Evolutionary conservation across 208 protist genomes (phyloP).

Genomic region (Wallacemonas collosoma): DNA sequence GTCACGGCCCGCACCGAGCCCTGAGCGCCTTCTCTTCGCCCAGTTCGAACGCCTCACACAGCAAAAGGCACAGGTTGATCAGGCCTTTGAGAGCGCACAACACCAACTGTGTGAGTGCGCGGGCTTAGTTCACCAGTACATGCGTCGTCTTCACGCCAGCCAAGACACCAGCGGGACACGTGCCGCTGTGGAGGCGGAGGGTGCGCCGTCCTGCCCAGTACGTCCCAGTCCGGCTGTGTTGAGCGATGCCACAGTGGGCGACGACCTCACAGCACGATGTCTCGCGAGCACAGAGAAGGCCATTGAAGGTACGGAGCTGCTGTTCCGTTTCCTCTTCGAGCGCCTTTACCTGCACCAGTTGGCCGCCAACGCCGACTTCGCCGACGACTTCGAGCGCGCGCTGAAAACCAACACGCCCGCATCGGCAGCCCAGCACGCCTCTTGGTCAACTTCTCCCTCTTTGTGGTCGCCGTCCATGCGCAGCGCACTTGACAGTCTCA

Average conservation of each 20-base stretch:
- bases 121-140: background rate
- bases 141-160: background rate
- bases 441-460: background rate
- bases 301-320: background rate
- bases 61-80: conserved; percentile 13
- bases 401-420: background rate
- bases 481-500: conserved; percentile 11
- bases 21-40: background rate
- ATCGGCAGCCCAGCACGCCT: no score
- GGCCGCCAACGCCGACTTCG: conserved; percentile 16
- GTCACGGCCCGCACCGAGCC: background rate
- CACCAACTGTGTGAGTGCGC: conserved; percentile 8
- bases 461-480: background rate
- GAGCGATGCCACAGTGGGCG: background rate
- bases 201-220: no score
- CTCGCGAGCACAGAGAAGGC: conserved; percentile 1
- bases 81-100: background rate
- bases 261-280: background rate
- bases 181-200: no score
- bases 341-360: conserved; percentile 22
- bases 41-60: background rate
- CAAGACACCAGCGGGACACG: no score
- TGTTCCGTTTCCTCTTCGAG: conserved; percentile 21
- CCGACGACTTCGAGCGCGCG: conserved; percentile 1
- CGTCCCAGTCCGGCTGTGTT: background rate